These are phyloP conservation scores for Penicillium malachiteum DNA, from an alignment of 495 filamentous ascomycete genomes.

Conservation along the genomic window DNA sequence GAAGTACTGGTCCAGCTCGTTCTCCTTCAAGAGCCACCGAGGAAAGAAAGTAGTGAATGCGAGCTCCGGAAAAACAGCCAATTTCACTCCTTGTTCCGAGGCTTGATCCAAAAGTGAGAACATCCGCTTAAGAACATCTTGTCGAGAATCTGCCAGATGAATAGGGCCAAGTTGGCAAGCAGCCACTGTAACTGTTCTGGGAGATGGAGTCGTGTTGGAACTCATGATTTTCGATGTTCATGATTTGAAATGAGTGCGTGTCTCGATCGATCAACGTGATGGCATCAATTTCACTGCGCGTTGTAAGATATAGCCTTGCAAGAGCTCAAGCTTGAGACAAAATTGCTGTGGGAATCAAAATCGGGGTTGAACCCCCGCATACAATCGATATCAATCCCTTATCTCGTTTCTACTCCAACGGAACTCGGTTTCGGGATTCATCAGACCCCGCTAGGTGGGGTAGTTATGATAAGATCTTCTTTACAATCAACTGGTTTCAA, in stretches of 20 bases:
- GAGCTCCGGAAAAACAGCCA: conserved; percentile 49
- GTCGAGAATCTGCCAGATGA: conserved; percentile 32
- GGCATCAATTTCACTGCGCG: neutral
- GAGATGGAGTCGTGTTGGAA: neutral
- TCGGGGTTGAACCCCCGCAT: too few species aligned
- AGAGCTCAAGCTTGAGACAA: neutral
- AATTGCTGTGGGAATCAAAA: neutral
- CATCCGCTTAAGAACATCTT: conserved; percentile 40
- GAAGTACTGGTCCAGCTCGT: conserved; percentile 44
- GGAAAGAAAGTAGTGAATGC: conserved; percentile 53
- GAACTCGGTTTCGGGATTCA: neutral
- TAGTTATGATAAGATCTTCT: neutral
- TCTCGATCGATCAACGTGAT: neutral
- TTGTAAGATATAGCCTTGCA: too few species aligned
- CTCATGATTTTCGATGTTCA: neutral
- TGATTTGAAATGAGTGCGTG: neutral
- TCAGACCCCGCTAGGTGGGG: neutral
- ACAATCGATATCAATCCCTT: too few species aligned
- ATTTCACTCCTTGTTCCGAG: conserved; percentile 30
- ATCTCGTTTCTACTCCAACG: neutral
- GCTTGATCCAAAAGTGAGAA: conserved; percentile 40
- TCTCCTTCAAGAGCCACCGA: conserved; percentile 33
- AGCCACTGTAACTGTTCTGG: conserved; percentile 26
- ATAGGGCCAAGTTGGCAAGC: conserved; percentile 46
- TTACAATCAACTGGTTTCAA: too few species aligned